Conservation (phyloP, 352 stramenopile species). For the Phytophthora citricola region DNA sequence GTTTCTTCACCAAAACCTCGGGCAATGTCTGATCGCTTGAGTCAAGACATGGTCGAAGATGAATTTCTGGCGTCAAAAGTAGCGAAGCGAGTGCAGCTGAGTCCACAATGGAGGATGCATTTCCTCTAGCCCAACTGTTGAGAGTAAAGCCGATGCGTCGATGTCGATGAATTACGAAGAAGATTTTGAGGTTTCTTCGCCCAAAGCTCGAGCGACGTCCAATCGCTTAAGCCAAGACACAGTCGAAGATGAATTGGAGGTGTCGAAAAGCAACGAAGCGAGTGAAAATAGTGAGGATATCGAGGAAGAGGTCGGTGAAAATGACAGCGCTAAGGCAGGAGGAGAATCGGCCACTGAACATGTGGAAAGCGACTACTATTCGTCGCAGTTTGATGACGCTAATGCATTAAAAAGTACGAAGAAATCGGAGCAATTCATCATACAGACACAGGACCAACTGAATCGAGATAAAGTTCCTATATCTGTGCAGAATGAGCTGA, state of each 20-base stretch:
- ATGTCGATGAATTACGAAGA: conserved; percentile 47
- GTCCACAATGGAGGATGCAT: conserved; percentile 24
- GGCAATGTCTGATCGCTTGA: background rate
- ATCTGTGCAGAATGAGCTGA: background rate
- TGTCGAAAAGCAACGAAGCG: background rate
- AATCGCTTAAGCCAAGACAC: background rate
- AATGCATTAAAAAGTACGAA: background rate
- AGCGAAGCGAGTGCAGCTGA: background rate
- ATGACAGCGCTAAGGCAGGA: background rate
- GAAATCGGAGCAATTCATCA: background rate
- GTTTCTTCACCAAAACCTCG: conserved; percentile 30
- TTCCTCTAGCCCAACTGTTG: conserved; percentile 1
- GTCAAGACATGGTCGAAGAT: background rate
- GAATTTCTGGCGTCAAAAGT: no score
- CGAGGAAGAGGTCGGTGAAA: background rate
- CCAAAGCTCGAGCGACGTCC: conserved; percentile 10
- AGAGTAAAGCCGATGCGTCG: conserved; percentile 13
- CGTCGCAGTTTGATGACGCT: conserved; percentile 16
- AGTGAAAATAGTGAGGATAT: conserved; percentile 1
- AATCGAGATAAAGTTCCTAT: background rate
- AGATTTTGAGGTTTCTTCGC: conserved; percentile 46
- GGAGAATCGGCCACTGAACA: background rate
- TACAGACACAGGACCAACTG: background rate
- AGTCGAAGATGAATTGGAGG: background rate
- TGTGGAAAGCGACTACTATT: conserved; percentile 17